A percentile compares a stretch with the other conserved stretches of the same genome.
phyloP scores from a whole-genome alignment of 768 basidiomycete species.

The Kwoniella botswanensis region DNA sequence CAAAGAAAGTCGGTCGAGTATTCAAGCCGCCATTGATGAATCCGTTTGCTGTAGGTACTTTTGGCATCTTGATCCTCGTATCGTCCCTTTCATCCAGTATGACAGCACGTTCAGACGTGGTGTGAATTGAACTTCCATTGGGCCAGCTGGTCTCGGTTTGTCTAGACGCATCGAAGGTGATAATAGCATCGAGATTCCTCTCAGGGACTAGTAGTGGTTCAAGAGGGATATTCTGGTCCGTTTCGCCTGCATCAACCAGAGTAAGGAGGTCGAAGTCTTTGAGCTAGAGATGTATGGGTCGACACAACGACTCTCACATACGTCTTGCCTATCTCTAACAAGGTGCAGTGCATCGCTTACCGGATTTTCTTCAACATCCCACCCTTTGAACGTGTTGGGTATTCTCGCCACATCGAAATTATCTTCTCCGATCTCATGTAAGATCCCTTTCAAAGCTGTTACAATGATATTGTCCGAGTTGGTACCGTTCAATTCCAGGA shows the following conservation, averaged over 20 bases:
- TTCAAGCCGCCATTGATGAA: slow-evolving; percentile 54
- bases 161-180: slow-evolving; percentile 69
- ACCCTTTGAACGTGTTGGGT: slow-evolving; percentile 57
- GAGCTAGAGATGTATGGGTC: background rate
- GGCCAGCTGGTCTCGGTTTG: slow-evolving; percentile 66
- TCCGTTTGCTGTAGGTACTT: slow-evolving; percentile 47
- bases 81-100: slow-evolving; percentile 27
- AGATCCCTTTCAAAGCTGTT: slow-evolving; percentile 39
- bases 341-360: slow-evolving; percentile 24
- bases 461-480: slow-evolving; percentile 33
- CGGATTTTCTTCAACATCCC: slow-evolving; percentile 43
- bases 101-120: slow-evolving; percentile 39
- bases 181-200: slow-evolving; percentile 72
- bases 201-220: slow-evolving; percentile 74
- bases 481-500: slow-evolving; percentile 39
- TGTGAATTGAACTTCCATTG: slow-evolving; percentile 67
- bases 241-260: slow-evolving; percentile 56
- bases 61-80: slow-evolving; percentile 48
- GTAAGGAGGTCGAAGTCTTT: slow-evolving; percentile 42
- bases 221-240: slow-evolving; percentile 66
- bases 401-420: slow-evolving; percentile 56
- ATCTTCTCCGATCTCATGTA: slow-evolving; percentile 43
- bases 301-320: too few species aligned
- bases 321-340: too few species aligned
- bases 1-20: slow-evolving; percentile 50